Conservation (phyloP, 345 rosid species). For the Bruguiera gymnorhiza region DNA sequence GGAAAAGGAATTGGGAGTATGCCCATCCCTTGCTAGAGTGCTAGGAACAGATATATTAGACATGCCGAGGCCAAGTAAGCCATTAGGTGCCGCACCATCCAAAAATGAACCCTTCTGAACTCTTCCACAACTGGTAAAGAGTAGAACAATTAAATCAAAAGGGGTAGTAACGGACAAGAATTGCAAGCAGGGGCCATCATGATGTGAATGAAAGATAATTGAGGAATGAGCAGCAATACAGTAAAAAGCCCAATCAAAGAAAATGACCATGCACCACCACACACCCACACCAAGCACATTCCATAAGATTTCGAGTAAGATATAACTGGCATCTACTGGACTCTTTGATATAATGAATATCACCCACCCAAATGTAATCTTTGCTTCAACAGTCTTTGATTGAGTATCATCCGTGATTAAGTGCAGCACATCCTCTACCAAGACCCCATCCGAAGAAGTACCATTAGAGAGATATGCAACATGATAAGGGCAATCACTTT, state of each 20-base stretch:
- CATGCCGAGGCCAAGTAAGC: slow-evolving; percentile 95
- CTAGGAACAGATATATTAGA: slow-evolving; percentile 78
- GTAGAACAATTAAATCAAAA: slow-evolving; percentile 13
- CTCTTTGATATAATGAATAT: neutral
- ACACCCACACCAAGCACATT: neutral
- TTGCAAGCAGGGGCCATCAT: neutral
- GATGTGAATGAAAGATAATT: neutral
- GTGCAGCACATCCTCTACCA: slow-evolving; percentile 70
- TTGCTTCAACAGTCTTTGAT: slow-evolving; percentile 42
- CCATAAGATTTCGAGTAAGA: neutral
- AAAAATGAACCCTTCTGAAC: slow-evolving; percentile 83
- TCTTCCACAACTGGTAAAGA: slow-evolving; percentile 71
- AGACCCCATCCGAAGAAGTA: slow-evolving; percentile 64
- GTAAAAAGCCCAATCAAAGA: neutral
- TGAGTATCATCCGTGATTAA: slow-evolving; percentile 41
- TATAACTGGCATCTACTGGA: neutral
- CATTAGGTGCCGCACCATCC: slow-evolving; percentile 89
- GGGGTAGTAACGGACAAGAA: neutral
- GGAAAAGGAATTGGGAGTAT: slow-evolving; percentile 77
- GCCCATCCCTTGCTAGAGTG: slow-evolving; percentile 65
- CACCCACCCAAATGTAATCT: slow-evolving; percentile 61
- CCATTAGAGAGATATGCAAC: slow-evolving; percentile 62
- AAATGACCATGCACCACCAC: neutral
- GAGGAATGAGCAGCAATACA: no score
- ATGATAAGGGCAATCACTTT: slow-evolving; percentile 57